Base-by-base conservation (phyloP, 2,329 filamentous ascomycete genomes). In the Claviceps africana region DNA sequence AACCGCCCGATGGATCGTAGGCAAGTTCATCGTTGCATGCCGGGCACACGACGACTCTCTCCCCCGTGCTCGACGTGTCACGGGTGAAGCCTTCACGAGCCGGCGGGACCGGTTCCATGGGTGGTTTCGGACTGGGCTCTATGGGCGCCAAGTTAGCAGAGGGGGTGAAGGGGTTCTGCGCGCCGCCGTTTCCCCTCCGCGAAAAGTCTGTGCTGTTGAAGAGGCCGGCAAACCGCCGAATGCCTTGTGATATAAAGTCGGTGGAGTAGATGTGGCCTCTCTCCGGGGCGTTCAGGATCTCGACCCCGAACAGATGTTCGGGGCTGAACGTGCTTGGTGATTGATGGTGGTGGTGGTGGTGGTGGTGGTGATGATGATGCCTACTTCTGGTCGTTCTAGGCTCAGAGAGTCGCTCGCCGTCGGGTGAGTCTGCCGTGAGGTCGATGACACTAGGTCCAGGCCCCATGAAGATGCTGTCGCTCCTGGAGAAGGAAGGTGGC, bases 11-110 rank as follows among this genome's bases (percentile, higher is more conserved):
- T 0, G 81, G 81, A 15, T 89, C 86, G 49, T 84, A 81, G 6
- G 88, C 85, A 17, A 98, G 71, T 67, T 97, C 91, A 54, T 86
- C 78, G 19, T 85, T 83, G 60, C 93, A 98, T 54, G 87, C 87
- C 0, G 91, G 87, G 64, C 93, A 98, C 1, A 95, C 75, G 2
- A 91, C 76, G 0, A 86, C 73, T 39, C 86, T 78, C 17, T 88
- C 81, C 37, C 88, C 83, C 40, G 72, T 78, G 21, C 59, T 61
- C 22, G 61, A 59, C 0, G 87, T 86, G 48, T 81, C 81, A 54
- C 90, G 77, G 1, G 87, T 95, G 61, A 93, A 97, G 0, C 90
- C 91, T n/a, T 80, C 71, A 6, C 77, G 76, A 0, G 86, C 73
- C 0, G 81, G 70, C n/a, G 75, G 72, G 0, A 86, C 83, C 0